Evolutionary conservation across 345 rosid species (phyloP), one percentile per base, ranked within the genome.

Genomic region (Eucalyptus fibrosa): DNA sequence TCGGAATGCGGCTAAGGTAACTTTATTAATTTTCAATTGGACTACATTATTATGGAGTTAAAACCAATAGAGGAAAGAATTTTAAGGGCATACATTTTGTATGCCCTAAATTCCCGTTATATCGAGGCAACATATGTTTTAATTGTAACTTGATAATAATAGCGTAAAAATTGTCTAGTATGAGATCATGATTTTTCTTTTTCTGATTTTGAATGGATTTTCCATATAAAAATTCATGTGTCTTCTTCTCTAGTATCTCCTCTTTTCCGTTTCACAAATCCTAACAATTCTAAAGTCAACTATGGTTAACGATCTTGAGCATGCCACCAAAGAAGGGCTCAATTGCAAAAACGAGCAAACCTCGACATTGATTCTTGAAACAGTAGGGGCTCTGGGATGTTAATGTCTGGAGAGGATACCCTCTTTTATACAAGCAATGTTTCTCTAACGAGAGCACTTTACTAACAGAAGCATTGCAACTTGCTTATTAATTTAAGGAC

Each of bases 91-190:
- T 14, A 14, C 51, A 50, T 50, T 50, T 50, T 50, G 18, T 50
- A 50, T 50, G 18, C 0, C 0, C 0, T 8, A 19, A 53, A 19
- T 53, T 53, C 5, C 24, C 1, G 2, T 53, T 53, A 53, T 65
- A 34, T 69, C 2, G 24, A 32, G 81, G 24, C 81, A 11, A 34
- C 19, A 32, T 69, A 4, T 69, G 4, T 18, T 69, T 40, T 69
- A 34, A 69, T 34, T 67, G 81, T 69, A 9, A 34, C 44, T 34
- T 34, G 26, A 67, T n/a, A 65, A 34, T 67, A 65, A 65, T 65
- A 65, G 37, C 8, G 8, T 30, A 30, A 65, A 65, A 65, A 65
- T 30, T 30, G 3, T 30, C 32, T 65, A 67, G 40, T n/a, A n/a
- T 8, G 40, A 67, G 9, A 16, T n/a, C 2, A 0, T n/a, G 77